Percentiles rank a stretch among this genome's conserved stretches.
Evolutionary conservation across 805 yeast genomes (phyloP).

Genomic region (Schizosaccharomyces osmophilus): DNA sequence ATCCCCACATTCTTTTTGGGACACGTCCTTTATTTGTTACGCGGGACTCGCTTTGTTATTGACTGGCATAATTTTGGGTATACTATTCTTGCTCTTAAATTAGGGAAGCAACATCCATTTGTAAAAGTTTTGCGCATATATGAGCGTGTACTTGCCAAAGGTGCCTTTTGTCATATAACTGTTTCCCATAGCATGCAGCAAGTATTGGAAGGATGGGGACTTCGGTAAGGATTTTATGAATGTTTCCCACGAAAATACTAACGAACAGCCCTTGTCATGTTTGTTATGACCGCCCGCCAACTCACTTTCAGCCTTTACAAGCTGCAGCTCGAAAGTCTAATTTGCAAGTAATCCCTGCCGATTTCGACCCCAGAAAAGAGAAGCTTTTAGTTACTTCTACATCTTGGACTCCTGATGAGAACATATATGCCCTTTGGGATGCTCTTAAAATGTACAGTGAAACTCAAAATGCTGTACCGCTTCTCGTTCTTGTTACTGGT

Average conservation of each 20-base stretch:
- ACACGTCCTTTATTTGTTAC: slow-evolving; percentile 22
- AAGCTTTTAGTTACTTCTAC: slow-evolving; percentile 59
- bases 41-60: slow-evolving; percentile 39
- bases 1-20: slow-evolving; percentile 54
- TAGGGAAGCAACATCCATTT: slow-evolving; percentile 30
- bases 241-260: background rate
- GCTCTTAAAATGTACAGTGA: slow-evolving; percentile 40
- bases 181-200: slow-evolving; percentile 55
- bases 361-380: background rate
- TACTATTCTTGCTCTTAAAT: slow-evolving; percentile 49
- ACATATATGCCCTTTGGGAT: slow-evolving; percentile 40
- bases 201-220: slow-evolving; percentile 21
- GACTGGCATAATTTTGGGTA: slow-evolving; percentile 96
- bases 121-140: slow-evolving; percentile 36
- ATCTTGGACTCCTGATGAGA: slow-evolving; percentile 91
- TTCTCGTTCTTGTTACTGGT: slow-evolving; percentile 74
- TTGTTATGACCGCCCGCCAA: slow-evolving; percentile 68
- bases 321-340: background rate
- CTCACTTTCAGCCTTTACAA: slow-evolving; percentile 29
- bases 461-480: slow-evolving; percentile 18
- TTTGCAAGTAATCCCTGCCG: background rate
- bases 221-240: slow-evolving; percentile 6
- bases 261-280: slow-evolving; percentile 21
- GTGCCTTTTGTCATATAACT: slow-evolving; percentile 47
- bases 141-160: slow-evolving; percentile 34